phyloP scores from a whole-genome alignment of 1,284 basidiomycete genomes.

The Stygiomarasmius scandens region DNA sequence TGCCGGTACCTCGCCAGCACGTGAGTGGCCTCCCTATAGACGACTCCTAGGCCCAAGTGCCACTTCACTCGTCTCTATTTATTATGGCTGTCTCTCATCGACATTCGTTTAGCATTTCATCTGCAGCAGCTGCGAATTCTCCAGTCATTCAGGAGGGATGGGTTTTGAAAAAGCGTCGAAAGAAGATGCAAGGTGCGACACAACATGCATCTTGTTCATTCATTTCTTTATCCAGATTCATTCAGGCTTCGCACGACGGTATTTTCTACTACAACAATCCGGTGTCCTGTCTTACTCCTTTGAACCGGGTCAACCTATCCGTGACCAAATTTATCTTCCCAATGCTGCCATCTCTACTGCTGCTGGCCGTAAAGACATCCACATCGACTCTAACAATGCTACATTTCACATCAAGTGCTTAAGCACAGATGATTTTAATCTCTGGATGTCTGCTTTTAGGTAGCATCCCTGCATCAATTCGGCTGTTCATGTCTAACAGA shows the following conservation, averaged over 20 bases:
- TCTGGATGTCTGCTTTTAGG: conserved; percentile 77
- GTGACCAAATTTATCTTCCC: conserved; percentile 70
- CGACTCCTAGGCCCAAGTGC: not conserved
- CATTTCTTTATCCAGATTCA: conserved; percentile 12
- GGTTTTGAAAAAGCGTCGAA: conserved; percentile 80
- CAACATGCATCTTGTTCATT: conserved; percentile 4
- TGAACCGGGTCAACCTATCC: conserved; percentile 66
- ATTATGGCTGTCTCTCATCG: not conserved
- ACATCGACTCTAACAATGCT: conserved; percentile 73
- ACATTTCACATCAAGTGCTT: conserved; percentile 83
- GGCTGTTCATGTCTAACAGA: not conserved
- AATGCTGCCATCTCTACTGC: conserved; percentile 76
- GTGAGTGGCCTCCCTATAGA: not conserved
- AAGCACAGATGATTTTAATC: conserved; percentile 67
- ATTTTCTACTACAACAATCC: conserved; percentile 67
- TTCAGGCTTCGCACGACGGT: conserved; percentile 85
- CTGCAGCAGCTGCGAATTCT: conserved; percentile 17
- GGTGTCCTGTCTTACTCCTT: conserved; percentile 79
- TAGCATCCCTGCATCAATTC: conserved; percentile 27
- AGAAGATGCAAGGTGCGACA: conserved; percentile 78
- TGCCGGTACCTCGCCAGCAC: not conserved
- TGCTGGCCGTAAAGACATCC: conserved; percentile 70
- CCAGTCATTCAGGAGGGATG: conserved; percentile 65
- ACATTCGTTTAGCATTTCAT: not conserved
- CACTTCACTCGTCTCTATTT: not conserved